phyloP scores from a whole-genome alignment of 352 stramenopile species.

The Blastocystis sp. region DNA sequence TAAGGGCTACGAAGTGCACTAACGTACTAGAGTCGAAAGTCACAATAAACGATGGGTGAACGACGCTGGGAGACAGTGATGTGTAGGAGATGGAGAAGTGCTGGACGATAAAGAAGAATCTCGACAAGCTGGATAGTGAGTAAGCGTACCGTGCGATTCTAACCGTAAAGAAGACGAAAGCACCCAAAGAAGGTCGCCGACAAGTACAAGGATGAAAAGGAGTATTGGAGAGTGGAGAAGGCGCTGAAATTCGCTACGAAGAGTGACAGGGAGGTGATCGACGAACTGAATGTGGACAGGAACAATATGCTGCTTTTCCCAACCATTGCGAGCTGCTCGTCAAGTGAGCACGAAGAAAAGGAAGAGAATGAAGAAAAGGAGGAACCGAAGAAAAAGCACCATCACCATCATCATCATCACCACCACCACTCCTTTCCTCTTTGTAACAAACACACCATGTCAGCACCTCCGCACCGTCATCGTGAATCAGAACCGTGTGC shows the following conservation, averaged over 20 bases:
- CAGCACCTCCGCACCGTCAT: conserved; percentile 92
- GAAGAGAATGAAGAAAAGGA: conserved; percentile 11
- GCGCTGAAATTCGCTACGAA: conserved; percentile 41
- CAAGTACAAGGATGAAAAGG: conserved; percentile 61
- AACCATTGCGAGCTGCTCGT: conserved; percentile 58
- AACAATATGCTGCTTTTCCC: conserved; percentile 51
- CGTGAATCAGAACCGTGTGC: conserved; percentile 95
- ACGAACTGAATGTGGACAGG: neutral
- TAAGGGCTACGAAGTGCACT: neutral
- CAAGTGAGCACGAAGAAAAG: conserved; percentile 6
- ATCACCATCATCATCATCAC: conserved; percentile 53
- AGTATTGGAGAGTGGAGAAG: conserved; percentile 65
- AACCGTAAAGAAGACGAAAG: conserved; percentile 10
- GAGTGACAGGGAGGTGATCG: neutral
- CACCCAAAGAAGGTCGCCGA: neutral
- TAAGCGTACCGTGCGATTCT: neutral
- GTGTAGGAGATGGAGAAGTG: conserved; percentile 63
- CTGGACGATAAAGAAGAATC: conserved; percentile 61
- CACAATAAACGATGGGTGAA: conserved; percentile 63
- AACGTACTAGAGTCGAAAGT: conserved; percentile 18
- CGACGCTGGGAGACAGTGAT: neutral
- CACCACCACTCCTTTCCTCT: conserved; percentile 14
- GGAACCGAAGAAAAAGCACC: neutral
- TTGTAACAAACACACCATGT: conserved; percentile 75
- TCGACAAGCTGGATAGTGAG: conserved; percentile 53